Evolutionary conservation across 176 grass and related monocot species (phyloP).

Genomic region (Eleusine indica): DNA sequence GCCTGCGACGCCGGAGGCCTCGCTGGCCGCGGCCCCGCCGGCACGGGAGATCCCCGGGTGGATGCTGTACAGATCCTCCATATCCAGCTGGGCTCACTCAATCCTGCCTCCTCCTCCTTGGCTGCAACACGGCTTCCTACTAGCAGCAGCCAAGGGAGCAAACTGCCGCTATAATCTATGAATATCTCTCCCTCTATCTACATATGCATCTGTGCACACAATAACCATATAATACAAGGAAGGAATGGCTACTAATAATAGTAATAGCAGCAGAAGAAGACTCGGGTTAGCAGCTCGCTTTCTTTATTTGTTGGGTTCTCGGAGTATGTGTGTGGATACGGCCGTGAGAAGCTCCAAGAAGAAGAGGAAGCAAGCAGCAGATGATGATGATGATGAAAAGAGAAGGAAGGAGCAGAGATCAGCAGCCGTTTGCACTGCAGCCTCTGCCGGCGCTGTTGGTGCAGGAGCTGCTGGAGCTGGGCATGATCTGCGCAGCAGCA

Average conservation of each 20-base stretch:
- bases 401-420: slow-evolving; percentile 29
- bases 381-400: not conserved
- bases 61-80: slow-evolving; percentile 96
- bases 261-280: not conserved
- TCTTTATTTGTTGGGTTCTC: slow-evolving; percentile 32
- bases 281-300: not conserved
- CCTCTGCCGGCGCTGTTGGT: slow-evolving; percentile 12
- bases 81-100: not conserved
- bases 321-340: slow-evolving; percentile 27
- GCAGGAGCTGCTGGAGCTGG: slow-evolving; percentile 28
- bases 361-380: slow-evolving; percentile 10
- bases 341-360: slow-evolving; percentile 9
- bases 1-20: slow-evolving; percentile 45
- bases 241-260: slow-evolving; percentile 18
- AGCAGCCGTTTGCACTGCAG: slow-evolving; percentile 62
- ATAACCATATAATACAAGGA: not conserved
- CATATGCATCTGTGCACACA: slow-evolving; percentile 29
- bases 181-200: slow-evolving; percentile 13
- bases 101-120: slow-evolving; percentile 13
- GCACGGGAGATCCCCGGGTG: slow-evolving; percentile 68
- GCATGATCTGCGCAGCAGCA: slow-evolving; percentile 38
- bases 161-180: not conserved
- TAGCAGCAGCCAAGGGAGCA: not conserved
- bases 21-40: slow-evolving; percentile 42
- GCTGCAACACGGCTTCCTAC: not conserved